These are phyloP conservation scores for Paramecium biaurelia DNA, from an alignment of 73 alveolate species.

Conservation along the genomic window DNA sequence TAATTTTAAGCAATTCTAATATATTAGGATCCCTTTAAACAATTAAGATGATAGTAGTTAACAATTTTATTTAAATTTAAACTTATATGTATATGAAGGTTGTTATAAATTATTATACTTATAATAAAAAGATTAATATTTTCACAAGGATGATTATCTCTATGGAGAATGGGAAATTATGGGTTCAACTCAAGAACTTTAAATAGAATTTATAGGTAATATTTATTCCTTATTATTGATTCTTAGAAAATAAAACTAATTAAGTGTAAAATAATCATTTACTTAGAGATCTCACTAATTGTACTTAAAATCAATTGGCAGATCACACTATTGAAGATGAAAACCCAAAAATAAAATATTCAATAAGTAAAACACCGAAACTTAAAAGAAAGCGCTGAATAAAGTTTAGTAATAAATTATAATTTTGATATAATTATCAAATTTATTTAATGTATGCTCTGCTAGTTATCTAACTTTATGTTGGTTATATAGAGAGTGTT, in stretches of 20 bases:
- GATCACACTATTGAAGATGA: not conserved
- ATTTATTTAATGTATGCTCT: not conserved
- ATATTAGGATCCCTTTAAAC: not conserved
- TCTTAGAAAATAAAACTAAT: not conserved
- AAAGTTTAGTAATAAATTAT: not conserved
- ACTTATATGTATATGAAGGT: not conserved
- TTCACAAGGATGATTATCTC: not conserved
- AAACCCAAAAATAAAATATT: not conserved
- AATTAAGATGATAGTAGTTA: not conserved
- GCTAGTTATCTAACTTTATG: not conserved
- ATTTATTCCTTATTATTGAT: not conserved
- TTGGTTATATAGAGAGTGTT: not conserved
- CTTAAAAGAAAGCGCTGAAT: not conserved
- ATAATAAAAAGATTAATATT: not conserved
- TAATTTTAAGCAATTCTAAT: not conserved
- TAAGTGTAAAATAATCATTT: not conserved
- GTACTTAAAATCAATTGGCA: not conserved
- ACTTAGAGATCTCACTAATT: not conserved
- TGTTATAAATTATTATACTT: conserved; percentile 15
- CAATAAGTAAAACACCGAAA: not conserved
- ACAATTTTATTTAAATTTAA: not conserved
- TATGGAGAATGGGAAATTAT: conserved; percentile 9
- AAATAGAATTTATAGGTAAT: not conserved
- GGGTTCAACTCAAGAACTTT: not conserved
- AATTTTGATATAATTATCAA: not conserved